Evolutionary conservation across 2,329 filamentous ascomycete genomes (phyloP).

Genomic region (Aspergillus sp.): DNA sequence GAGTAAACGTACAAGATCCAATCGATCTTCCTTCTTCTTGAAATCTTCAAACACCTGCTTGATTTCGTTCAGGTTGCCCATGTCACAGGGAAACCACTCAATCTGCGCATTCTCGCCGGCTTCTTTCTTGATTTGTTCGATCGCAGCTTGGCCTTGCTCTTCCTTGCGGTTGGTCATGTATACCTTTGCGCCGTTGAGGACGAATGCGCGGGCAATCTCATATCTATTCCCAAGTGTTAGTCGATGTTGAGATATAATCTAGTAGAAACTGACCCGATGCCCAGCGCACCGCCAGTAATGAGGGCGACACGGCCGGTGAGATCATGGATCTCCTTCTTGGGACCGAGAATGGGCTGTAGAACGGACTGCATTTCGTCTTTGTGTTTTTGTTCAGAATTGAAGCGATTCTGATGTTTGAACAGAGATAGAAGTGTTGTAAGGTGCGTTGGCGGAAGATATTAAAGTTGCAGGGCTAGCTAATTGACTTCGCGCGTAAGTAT

Average conservation of each 20-base stretch:
- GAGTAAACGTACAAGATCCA: constrained; percentile 38
- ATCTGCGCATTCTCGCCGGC: constrained; percentile 33
- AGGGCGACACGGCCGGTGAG: constrained; percentile 42
- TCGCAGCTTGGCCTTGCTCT: constrained; percentile 27
- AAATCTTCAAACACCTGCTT: constrained; percentile 43
- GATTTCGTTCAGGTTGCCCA: constrained; percentile 43
- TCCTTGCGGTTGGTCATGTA: constrained; percentile 18
- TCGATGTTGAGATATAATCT: too few relatives aligned
- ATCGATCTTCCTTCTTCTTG: constrained; percentile 37
- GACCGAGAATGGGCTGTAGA: constrained; percentile 42
- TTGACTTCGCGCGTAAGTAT: constrained; percentile 3
- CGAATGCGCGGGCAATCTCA: constrained; percentile 15
- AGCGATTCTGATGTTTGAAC: too few relatives aligned
- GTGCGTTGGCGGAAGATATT: background rate
- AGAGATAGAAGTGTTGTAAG: background rate
- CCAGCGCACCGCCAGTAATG: constrained; percentile 43
- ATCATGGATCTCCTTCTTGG: constrained; percentile 38
- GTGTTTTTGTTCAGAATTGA: too few relatives aligned
- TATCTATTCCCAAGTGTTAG: too few relatives aligned
- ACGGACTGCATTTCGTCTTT: constrained; percentile 16
- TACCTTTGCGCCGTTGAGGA: constrained; percentile 18
- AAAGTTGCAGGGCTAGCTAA: background rate
- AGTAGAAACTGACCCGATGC: constrained; percentile 42
- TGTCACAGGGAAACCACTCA: constrained; percentile 47
- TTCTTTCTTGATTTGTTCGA: constrained; percentile 37